Percentiles rank a stretch among this genome's conserved stretches.
Evolutionary conservation across 495 filamentous ascomycete species (phyloP).

Genomic region (Trichoderma reesei): DNA sequence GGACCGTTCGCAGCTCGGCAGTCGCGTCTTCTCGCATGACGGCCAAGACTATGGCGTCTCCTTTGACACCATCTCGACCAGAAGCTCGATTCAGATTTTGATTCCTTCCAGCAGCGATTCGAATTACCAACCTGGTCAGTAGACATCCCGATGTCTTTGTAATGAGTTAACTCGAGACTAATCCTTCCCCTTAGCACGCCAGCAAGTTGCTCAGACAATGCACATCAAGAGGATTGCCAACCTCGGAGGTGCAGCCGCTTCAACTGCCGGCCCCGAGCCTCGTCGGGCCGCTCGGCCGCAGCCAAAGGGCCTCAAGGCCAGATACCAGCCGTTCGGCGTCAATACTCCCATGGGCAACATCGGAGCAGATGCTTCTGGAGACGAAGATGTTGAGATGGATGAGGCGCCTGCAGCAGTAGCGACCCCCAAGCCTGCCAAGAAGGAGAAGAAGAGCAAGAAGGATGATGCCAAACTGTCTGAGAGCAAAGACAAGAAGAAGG

Average conservation of each 20-base stretch:
- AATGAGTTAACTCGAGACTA: background rate
- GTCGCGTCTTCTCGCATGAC: slow-evolving; percentile 29
- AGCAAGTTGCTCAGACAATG: slow-evolving; percentile 29
- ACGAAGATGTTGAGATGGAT: slow-evolving; percentile 16
- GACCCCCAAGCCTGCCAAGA: background rate
- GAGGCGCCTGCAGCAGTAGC: slow-evolving; percentile 7
- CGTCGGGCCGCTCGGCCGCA: slow-evolving; percentile 28
- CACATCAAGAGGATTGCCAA: slow-evolving; percentile 35
- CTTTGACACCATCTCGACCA: slow-evolving; percentile 26
- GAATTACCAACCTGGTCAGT: slow-evolving; percentile 34
- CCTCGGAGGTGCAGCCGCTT: background rate
- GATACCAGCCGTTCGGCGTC: slow-evolving; percentile 35
- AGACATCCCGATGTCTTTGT: background rate
- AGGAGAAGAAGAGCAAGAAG: slow-evolving; percentile 10
- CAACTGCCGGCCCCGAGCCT: background rate
- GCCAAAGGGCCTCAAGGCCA: slow-evolving; percentile 33
- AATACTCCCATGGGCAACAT: slow-evolving; percentile 16
- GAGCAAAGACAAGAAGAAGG: slow-evolving; percentile 10
- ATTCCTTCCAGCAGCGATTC: slow-evolving; percentile 27
- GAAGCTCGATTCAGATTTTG: slow-evolving; percentile 32
- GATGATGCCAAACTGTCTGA: background rate
- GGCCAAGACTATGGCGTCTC: slow-evolving; percentile 30
- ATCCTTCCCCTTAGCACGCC: slow-evolving; percentile 20
- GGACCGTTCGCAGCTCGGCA: slow-evolving; percentile 24
- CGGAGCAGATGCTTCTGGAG: slow-evolving; percentile 17